Evolutionary conservation across 108 stramenopile species (phyloP).

Genomic region (Licmophora abbreviata): DNA sequence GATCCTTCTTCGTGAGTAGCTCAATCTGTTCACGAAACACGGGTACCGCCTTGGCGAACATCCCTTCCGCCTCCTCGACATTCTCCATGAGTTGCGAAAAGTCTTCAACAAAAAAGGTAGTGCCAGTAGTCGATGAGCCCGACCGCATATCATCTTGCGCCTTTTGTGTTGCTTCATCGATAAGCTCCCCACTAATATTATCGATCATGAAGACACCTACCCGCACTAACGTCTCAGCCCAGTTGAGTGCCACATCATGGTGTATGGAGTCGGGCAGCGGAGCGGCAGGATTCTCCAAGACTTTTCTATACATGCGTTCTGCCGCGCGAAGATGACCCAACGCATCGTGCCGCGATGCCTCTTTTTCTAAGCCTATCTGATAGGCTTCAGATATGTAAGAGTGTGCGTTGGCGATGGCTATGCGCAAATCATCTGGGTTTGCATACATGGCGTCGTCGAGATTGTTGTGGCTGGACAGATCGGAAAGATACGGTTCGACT

Average conservation of each 20-base stretch:
- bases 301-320: no score
- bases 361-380: background rate
- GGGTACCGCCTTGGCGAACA: background rate
- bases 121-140: background rate
- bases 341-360: background rate
- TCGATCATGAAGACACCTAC: background rate
- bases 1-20: no score
- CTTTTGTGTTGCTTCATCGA: background rate
- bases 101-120: background rate
- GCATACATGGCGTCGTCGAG: background rate
- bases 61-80: background rate
- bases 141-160: background rate
- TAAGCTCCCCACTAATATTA: background rate
- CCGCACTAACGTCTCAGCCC: background rate
- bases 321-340: background rate
- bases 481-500: no score
- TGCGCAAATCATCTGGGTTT: no score
- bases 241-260: background rate
- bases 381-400: background rate
- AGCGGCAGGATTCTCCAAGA: no score
- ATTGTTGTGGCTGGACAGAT: no score
- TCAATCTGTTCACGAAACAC: background rate
- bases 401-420: background rate
- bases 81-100: background rate
- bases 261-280: no score